phyloP scores from a whole-genome alignment of 306 rosid species.

The Cicer yamashitae region DNA sequence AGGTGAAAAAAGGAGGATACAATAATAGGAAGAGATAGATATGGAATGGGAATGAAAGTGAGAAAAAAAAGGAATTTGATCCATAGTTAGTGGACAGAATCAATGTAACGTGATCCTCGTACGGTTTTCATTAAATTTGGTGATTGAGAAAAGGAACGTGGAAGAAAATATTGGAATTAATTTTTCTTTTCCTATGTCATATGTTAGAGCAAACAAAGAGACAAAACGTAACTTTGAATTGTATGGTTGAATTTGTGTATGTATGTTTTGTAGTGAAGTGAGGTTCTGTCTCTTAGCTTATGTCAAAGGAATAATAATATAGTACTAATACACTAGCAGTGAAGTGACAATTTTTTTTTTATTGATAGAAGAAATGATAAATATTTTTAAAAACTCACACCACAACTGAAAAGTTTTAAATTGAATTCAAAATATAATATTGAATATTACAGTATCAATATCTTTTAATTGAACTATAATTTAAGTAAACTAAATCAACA shows the following conservation, averaged over 20 bases:
- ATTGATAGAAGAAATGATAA: no score
- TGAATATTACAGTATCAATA: no score
- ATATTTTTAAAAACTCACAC: no score
- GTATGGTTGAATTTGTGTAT: conserved; percentile 49
- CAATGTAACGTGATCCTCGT: conserved; percentile 50
- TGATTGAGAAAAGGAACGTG: conserved; percentile 41
- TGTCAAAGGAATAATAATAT: conserved; percentile 52
- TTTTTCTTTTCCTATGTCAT: background rate
- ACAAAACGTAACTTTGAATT: conserved; percentile 70
- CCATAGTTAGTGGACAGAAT: conserved; percentile 45
- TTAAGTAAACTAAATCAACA: no score
- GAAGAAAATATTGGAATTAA: conserved; percentile 44
- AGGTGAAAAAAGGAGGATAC: background rate
- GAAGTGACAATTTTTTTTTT: background rate
- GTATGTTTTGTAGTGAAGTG: conserved; percentile 56
- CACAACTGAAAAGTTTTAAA: no score
- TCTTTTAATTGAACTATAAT: no score
- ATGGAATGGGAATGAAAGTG: conserved; percentile 26
- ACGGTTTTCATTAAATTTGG: conserved; percentile 44
- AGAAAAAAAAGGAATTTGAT: conserved; percentile 42
- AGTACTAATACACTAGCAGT: conserved; percentile 31
- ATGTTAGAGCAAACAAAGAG: conserved; percentile 61
- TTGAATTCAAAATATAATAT: no score
- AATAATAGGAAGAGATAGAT: conserved; percentile 24
- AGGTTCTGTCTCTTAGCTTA: conserved; percentile 54